phyloP scores from a whole-genome alignment of 176 grass and related monocot genomes.

The Triticum urartu region DNA sequence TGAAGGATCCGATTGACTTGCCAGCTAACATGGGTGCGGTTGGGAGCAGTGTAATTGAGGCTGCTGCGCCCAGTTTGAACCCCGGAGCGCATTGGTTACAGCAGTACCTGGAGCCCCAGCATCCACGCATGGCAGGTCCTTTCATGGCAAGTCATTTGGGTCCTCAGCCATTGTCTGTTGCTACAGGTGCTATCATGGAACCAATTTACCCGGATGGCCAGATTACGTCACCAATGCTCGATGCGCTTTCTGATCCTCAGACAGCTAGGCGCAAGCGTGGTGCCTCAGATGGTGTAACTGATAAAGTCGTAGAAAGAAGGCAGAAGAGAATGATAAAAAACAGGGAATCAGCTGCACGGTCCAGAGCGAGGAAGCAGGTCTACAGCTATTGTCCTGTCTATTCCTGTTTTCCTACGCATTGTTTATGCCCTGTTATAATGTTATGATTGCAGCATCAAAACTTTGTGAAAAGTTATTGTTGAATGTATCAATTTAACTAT shows the following conservation, averaged over 20 bases:
- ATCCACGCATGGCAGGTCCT: slow-evolving; percentile 28
- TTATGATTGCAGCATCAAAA: slow-evolving; percentile 21
- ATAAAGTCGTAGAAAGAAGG: slow-evolving; percentile 84
- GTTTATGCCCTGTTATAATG: neutral
- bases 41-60: slow-evolving; percentile 23
- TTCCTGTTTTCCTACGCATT: slow-evolving; percentile 10
- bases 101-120: slow-evolving; percentile 40
- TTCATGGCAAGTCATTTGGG: slow-evolving; percentile 33
- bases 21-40: slow-evolving; percentile 19
- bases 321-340: slow-evolving; percentile 99
- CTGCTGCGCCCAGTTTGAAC: slow-evolving; percentile 28
- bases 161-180: slow-evolving; percentile 38
- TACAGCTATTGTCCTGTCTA: neutral
- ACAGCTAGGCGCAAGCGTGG: slow-evolving; percentile 47
- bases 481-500: neutral
- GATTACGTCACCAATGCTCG: slow-evolving; percentile 32
- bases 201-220: slow-evolving; percentile 40
- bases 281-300: slow-evolving; percentile 35
- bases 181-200: slow-evolving; percentile 38
- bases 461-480: neutral
- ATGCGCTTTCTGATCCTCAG: slow-evolving; percentile 50
- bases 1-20: slow-evolving; percentile 44
- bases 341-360: slow-evolving; percentile 93
- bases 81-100: slow-evolving; percentile 37
- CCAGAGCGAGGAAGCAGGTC: slow-evolving; percentile 98